Evolutionary conservation across 2,329 filamentous ascomycete genomes (phyloP), one percentile per base, ranked within the genome.

Genomic region (Botrytis pseudocinerea): DNA sequence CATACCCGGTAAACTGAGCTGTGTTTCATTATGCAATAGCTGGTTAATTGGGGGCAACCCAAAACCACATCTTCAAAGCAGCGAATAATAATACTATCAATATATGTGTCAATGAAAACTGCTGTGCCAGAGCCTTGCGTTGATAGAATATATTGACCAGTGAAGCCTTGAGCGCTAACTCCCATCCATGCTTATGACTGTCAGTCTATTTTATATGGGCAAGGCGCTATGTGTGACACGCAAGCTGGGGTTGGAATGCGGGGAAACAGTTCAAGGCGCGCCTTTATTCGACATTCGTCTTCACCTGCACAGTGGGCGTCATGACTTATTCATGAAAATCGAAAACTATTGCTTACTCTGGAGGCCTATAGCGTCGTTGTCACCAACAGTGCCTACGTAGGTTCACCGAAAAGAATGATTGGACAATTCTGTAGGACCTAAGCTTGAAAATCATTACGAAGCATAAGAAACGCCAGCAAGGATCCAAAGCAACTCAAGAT

Each of bases 161-260:
- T 72, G n/a, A 69, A 54, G 40, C 35, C n/a, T 32, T n/a, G 44
- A 69, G 46, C 44, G 51, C 63, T 35, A 57, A 48, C 48, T 72
- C 35, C 25, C 28, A 60, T 28, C 70, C 70, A 72, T 69, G 70
- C 40, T 60, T 18, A n/a, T 57, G 38, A 25, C 28, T 60, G 70
- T 40, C 70, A 69, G 61, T 48, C 35, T 32, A 28, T 57, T 48
- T 57, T 40, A 16, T 28, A 28, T 32, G 54, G 44, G 46, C 35
- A 61, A 54, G 64, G 60, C 69, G 62, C 64, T 68, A 68, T 51
- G 42, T 68, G 51, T 57, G 48, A 61, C 51, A 68, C 62, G 28
- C 63, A 72, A 69, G 62, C 62, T 72, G 62, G 63, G 70, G 62
- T 69, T 40, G 32, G 32, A 72, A 72, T 72, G 70, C 70, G 70